phyloP scores from a whole-genome alignment of 2,329 filamentous ascomycete genomes.

The Penicillium corylophilum region DNA sequence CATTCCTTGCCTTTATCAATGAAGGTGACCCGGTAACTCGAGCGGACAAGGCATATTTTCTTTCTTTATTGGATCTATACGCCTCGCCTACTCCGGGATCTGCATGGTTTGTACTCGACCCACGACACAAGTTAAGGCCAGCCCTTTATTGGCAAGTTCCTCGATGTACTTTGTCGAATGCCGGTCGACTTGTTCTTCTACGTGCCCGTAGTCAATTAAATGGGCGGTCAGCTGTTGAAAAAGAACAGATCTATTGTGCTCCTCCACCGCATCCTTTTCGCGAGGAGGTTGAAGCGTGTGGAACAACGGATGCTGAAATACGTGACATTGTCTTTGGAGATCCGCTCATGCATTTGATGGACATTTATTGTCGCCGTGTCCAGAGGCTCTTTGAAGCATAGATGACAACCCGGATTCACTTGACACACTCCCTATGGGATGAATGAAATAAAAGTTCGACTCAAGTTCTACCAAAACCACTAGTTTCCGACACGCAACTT shows the following conservation, averaged over 20 bases:
- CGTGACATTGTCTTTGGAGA: constrained; percentile 76
- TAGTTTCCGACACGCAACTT: no score
- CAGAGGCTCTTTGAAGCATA: constrained; percentile 42
- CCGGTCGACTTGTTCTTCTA: constrained; percentile 18
- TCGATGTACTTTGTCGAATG: constrained; percentile 9
- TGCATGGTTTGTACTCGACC: constrained; percentile 7
- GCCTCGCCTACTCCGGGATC: constrained; percentile 56
- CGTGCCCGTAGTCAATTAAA: constrained; percentile 52
- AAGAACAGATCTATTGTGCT: constrained; percentile 70
- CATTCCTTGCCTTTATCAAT: constrained; percentile 80
- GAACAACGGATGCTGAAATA: constrained; percentile 66
- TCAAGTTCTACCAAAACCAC: no score
- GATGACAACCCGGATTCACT: not conserved
- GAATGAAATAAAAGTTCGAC: no score
- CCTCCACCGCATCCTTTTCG: constrained; percentile 48
- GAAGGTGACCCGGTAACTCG: constrained; percentile 80
- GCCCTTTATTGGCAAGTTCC: constrained; percentile 12
- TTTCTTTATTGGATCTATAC: constrained; percentile 69
- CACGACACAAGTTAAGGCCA: constrained; percentile 26
- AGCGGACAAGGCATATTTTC: constrained; percentile 74
- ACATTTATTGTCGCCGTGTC: constrained; percentile 71
- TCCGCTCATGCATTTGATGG: constrained; percentile 77
- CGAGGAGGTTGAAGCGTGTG: constrained; percentile 67
- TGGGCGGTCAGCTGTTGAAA: constrained; percentile 64
- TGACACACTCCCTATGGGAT: no score